Percentiles rank a stretch among this genome's conserved stretches.
phyloP scores from a whole-genome alignment of 768 basidiomycete species.

The Tricholoma sp. region DNA sequence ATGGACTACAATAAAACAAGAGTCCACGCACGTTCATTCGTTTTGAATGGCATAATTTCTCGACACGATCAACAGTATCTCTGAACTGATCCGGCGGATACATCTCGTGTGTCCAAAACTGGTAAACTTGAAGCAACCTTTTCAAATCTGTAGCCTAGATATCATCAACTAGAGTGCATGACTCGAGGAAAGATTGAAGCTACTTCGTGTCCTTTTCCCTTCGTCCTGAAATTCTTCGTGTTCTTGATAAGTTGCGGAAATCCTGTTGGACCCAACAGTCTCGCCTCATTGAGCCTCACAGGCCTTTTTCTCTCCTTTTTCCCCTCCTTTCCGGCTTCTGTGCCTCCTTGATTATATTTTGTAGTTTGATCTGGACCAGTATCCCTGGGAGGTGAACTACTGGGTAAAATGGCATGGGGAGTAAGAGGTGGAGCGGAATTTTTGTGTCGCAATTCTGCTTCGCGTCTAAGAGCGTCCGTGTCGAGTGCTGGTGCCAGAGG shows the following conservation, averaged over 20 bases:
- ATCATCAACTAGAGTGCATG: neutral
- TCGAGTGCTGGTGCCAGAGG: conserved; percentile 49
- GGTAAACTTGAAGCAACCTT: conserved; percentile 77
- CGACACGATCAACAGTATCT: conserved; percentile 81
- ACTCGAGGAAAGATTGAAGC: conserved; percentile 8
- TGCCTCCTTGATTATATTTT: conserved; percentile 22
- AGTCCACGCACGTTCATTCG: conserved; percentile 70
- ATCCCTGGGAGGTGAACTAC: conserved; percentile 45
- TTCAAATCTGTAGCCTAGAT: conserved; percentile 74
- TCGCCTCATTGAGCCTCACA: conserved; percentile 67
- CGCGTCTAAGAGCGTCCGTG: conserved; percentile 45
- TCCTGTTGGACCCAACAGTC: conserved; percentile 68
- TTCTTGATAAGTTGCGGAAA: conserved; percentile 77
- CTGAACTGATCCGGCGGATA: conserved; percentile 86
- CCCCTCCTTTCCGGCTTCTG: conserved; percentile 17
- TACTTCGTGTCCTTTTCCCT: conserved; percentile 94
- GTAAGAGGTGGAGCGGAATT: conserved; percentile 27
- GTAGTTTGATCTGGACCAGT: conserved; percentile 18
- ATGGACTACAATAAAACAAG: neutral
- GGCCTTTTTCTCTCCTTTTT: conserved; percentile 47
- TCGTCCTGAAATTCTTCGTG: conserved; percentile 71
- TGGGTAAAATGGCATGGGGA: conserved; percentile 42
- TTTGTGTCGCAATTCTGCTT: conserved; percentile 49
- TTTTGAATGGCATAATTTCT: conserved; percentile 82
- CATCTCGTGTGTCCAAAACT: conserved; percentile 92